Evolutionary conservation across 2,329 filamentous ascomycete genomes (phyloP), one percentile per base, ranked within the genome.

Genomic region (Curvularia hawaiiensis): DNA sequence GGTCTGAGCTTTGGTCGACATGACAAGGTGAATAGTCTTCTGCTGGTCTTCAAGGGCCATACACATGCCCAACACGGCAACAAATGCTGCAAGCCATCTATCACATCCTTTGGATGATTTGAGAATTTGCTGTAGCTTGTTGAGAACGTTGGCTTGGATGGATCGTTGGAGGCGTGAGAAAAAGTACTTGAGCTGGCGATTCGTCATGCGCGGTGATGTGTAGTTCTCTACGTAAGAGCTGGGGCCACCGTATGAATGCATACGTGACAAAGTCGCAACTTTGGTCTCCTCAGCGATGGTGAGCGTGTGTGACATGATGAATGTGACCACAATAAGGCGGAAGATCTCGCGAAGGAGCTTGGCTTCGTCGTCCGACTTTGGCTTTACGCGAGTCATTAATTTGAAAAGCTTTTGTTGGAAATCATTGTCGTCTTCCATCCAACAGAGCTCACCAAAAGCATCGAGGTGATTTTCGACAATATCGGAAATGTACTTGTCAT

Each of bases 141-240:
- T 80, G 50, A 82, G 73, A 10, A 82, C 74, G 8, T 73, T 71
- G 20, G 72, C 66, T 63, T 79, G 78, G 48, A 79, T 78, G 16
- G 71, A 64, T 30, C 73, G 72, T 52, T 80, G 80, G 16, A 82
- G 69, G 22, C 75, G 65, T 14, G 70, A 69, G 70, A 81, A 82
- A 71, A 81, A 80, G 72, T 80, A 81, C 60, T 83, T 83, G 16
- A 83, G 73, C 59, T 83, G 80, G 14, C 78, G 75, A 52, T 79
- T 81, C 12, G 80, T 80, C 63, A 83, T 78, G 52, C 79, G 76
- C 2, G 80, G 79, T 4, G 74, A 75, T n/a, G 73, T 77, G 60
- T 67, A 73, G 28, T 69, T 70, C 28, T 68, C 61, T 20, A 64
- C 51, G 56, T 74, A 75, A 38, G 67, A 58, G 26, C 65, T 59